Conservation (phyloP, 139 green algal genomes). For the Chlorella sorokiniana region DNA sequence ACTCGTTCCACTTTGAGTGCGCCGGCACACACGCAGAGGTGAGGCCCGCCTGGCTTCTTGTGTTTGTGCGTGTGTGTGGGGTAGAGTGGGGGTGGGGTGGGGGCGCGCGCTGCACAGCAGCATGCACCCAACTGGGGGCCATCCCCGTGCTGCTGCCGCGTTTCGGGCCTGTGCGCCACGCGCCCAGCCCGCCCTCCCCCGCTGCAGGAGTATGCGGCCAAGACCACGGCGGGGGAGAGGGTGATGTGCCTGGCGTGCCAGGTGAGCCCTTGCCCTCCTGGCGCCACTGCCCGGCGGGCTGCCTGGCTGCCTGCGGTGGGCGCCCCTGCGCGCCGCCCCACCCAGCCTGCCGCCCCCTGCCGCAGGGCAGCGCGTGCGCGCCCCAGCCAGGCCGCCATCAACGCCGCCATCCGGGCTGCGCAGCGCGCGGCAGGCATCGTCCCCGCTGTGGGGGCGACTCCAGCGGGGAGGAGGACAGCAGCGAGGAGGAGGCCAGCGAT, state of each 20-base stretch:
- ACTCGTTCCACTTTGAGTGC: slow-evolving; percentile 58
- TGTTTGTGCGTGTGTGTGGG: background rate
- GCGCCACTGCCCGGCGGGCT: background rate
- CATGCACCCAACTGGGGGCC: background rate
- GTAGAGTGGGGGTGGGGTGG: background rate
- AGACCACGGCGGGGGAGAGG: background rate
- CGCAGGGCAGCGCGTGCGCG: slow-evolving; percentile 39
- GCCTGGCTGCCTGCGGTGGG: too few relatives aligned
- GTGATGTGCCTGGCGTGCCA: slow-evolving; percentile 26
- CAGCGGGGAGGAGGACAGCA: background rate
- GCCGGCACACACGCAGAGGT: slow-evolving; percentile 49
- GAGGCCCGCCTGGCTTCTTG: background rate
- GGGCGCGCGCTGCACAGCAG: background rate
- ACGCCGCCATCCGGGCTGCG: slow-evolving; percentile 32
- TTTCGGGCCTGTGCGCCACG: background rate
- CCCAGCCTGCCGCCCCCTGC: background rate
- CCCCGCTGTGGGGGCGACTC: background rate
- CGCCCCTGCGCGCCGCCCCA: too few relatives aligned
- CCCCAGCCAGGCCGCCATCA: slow-evolving; percentile 39
- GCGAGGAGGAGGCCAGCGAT: background rate
- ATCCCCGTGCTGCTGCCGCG: background rate
- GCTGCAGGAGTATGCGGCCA: slow-evolving; percentile 21
- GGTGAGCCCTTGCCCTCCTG: background rate
- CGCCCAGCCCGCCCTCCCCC: too few relatives aligned
- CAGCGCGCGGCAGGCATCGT: background rate